These are phyloP conservation scores for Annulohypoxylon maeteangense DNA, from an alignment of 495 filamentous ascomycete species.

Conservation along the genomic window DNA sequence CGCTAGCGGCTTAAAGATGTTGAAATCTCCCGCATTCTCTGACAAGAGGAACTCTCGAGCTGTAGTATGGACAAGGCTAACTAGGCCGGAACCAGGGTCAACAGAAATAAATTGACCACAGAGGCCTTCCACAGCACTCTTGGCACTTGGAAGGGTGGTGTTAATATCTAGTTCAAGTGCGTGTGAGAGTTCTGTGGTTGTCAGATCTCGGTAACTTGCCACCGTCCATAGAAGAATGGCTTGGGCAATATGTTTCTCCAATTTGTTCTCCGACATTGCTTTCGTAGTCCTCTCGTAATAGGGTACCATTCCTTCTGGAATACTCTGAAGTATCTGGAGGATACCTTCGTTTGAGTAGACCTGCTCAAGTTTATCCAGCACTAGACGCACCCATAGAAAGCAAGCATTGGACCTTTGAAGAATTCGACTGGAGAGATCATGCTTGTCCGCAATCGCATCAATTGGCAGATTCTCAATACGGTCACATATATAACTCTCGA, in stretches of 20 bases:
- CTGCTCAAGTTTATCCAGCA: background rate
- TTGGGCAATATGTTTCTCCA: background rate
- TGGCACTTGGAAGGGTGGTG: background rate
- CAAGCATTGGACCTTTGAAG: background rate
- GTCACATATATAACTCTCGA: background rate
- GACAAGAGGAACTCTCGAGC: background rate
- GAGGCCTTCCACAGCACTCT: background rate
- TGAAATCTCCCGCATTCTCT: background rate
- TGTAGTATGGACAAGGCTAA: background rate
- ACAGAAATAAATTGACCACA: background rate
- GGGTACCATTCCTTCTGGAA: slow-evolving; percentile 5
- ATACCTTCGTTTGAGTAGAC: slow-evolving; percentile 5
- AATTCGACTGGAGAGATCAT: background rate
- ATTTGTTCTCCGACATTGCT: background rate
- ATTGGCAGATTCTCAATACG: background rate
- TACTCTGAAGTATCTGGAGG: background rate
- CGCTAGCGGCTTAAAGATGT: background rate
- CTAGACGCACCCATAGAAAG: slow-evolving; percentile 5
- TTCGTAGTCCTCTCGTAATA: background rate
- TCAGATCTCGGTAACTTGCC: background rate
- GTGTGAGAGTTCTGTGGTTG: background rate
- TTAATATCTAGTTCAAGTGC: background rate
- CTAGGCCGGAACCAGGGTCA: background rate
- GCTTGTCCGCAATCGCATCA: background rate
- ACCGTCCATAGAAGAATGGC: background rate